phyloP scores from a whole-genome alignment of 148 eudicot species.

The Euryodendron excelsum region DNA sequence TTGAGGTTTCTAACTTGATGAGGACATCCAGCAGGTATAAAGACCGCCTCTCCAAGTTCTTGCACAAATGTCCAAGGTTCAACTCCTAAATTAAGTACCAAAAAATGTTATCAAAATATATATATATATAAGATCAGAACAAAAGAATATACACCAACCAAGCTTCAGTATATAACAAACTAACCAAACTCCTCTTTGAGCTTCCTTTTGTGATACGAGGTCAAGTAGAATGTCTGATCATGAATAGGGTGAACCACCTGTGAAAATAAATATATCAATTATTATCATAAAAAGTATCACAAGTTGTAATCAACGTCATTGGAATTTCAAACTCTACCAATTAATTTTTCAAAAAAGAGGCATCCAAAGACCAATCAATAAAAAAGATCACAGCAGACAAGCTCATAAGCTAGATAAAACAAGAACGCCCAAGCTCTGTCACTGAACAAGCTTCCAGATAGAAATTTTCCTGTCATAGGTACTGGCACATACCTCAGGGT shows the following conservation, averaged over 20 bases:
- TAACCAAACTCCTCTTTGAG: constrained; percentile 55
- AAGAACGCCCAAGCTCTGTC: background rate
- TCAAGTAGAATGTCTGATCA: constrained; percentile 52
- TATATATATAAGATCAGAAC: background rate
- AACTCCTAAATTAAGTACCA: constrained; percentile 23
- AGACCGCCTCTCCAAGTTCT: constrained; percentile 34
- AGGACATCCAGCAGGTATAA: constrained; percentile 34
- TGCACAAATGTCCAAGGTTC: constrained; percentile 41
- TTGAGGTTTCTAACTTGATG: constrained; percentile 32
- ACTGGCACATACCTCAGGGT: background rate
- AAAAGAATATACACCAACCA: background rate
- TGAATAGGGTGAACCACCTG: constrained; percentile 59
- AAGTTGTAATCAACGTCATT: background rate
- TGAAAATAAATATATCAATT: background rate
- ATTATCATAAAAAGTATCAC: background rate
- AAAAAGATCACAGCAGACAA: background rate
- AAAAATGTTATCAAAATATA: background rate
- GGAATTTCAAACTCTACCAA: background rate
- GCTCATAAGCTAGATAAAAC: background rate
- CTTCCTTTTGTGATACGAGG: constrained; percentile 39
- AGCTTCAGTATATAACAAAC: constrained; percentile 15
- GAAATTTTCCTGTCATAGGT: background rate
- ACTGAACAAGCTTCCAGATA: background rate
- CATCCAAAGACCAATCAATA: background rate
- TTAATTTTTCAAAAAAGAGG: no score